Conservation (phyloP, 2,329 filamentous ascomycete genomes). For the Chaetomium olivaceum region DNA sequence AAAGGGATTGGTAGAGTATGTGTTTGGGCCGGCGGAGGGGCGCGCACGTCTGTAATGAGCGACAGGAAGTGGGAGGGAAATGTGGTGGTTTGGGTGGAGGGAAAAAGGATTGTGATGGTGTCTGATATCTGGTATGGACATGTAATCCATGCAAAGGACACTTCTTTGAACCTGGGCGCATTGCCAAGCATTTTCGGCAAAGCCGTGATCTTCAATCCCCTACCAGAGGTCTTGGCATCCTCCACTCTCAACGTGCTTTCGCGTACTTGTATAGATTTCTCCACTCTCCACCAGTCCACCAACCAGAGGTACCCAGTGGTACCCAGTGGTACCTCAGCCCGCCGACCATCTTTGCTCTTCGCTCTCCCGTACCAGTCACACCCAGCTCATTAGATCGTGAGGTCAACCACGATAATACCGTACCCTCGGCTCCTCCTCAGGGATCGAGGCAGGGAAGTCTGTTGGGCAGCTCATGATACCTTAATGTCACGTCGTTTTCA, state of each 20-base stretch:
- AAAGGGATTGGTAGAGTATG: neutral
- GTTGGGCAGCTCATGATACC: neutral
- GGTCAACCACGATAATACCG: neutral
- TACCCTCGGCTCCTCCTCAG: neutral
- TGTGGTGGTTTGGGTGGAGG: neutral
- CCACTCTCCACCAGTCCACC: too few species aligned
- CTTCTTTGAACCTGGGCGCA: too few species aligned
- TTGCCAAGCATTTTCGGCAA: too few species aligned
- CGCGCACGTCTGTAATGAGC: conserved; percentile 12
- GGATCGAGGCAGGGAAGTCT: too few species aligned
- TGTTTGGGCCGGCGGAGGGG: neutral
- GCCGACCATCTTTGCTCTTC: neutral
- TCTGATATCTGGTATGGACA: neutral
- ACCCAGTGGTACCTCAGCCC: too few species aligned
- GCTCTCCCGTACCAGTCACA: neutral
- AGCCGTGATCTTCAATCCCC: too few species aligned
- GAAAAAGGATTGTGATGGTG: neutral
- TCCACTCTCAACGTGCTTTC: too few species aligned
- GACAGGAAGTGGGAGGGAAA: conserved; percentile 21
- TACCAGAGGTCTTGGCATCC: too few species aligned
- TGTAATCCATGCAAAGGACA: neutral
- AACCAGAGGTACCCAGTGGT: too few species aligned
- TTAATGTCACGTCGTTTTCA: neutral
- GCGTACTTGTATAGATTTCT: too few species aligned
- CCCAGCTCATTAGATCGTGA: neutral